A percentile compares a stretch with the other conserved stretches of the same genome.
Conservation (phyloP, 2,329 filamentous ascomycete species). For the Trichoderma cornu-damae region DNA sequence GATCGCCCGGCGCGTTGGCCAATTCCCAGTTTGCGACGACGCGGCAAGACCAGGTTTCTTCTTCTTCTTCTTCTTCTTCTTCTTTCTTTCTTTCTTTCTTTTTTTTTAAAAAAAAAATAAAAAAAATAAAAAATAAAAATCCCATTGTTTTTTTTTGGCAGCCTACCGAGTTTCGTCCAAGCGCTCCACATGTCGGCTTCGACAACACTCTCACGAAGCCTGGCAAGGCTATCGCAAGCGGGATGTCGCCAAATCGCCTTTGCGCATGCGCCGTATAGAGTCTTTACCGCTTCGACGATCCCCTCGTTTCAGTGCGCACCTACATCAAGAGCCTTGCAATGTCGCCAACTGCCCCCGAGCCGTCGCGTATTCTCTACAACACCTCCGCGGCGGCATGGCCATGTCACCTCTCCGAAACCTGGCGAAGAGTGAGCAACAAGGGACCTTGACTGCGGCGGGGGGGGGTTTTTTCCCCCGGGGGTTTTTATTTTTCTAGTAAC, state of each 20-base stretch:
- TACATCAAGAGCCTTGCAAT: neutral
- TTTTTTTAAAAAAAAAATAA: too few species aligned
- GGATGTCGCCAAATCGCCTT: constrained; percentile 30
- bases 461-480: too few species aligned
- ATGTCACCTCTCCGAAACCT: constrained; percentile 76
- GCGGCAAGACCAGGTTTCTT: neutral
- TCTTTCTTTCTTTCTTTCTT: too few species aligned
- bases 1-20: neutral
- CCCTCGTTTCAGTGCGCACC: constrained; percentile 24
- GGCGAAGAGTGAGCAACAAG: constrained; percentile 74
- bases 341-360: constrained; percentile 21
- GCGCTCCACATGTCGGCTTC: constrained; percentile 29
- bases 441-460: neutral
- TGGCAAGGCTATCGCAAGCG: constrained; percentile 31
- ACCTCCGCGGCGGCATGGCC: constrained; percentile 60
- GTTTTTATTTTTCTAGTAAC: too few species aligned
- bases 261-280: constrained; percentile 22
- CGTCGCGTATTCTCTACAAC: constrained; percentile 61
- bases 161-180: neutral
- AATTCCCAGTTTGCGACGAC: constrained; percentile 3
- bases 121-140: too few species aligned
- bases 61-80: too few species aligned
- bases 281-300: constrained; percentile 11
- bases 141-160: neutral
- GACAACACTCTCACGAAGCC: constrained; percentile 31